Conservation (phyloP, 2,329 filamentous ascomycete species). For the Torrubiella hemipterigena region DNA sequence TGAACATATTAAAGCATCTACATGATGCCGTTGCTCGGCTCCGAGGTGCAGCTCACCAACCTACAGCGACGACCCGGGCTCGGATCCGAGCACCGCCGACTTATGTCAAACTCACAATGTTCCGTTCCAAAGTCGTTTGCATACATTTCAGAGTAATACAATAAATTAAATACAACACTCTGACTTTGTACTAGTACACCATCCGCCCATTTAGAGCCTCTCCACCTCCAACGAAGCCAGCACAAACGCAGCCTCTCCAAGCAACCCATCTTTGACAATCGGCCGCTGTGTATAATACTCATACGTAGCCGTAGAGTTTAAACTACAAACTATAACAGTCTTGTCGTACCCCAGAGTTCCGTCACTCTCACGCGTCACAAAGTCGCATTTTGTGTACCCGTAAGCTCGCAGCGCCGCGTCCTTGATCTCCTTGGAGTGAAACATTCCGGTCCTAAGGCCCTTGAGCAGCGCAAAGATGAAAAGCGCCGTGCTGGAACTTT, state of each 20-base stretch:
- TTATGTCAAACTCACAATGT: too few species aligned
- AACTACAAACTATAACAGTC: conserved; percentile 23
- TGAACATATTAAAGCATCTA: too few species aligned
- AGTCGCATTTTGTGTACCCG: not conserved
- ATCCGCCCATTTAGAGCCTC: too few species aligned
- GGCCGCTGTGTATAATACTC: conserved; percentile 23
- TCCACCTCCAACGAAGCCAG: conserved; percentile 22
- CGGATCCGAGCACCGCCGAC: too few species aligned
- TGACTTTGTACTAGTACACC: too few species aligned
- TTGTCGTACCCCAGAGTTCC: conserved; percentile 15
- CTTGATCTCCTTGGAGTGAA: not conserved
- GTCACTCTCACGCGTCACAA: not conserved
- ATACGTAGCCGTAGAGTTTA: conserved; percentile 23
- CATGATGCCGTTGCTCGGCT: too few species aligned
- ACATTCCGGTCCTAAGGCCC: not conserved
- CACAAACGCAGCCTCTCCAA: conserved; percentile 20
- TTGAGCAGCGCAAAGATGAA: not conserved
- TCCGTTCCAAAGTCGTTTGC: too few species aligned
- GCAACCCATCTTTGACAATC: conserved; percentile 20
- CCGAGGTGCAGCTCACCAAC: too few species aligned
- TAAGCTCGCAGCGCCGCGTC: not conserved
- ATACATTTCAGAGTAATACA: too few species aligned
- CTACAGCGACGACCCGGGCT: too few species aligned
- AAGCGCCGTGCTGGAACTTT: not conserved
- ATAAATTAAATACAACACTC: too few species aligned